phyloP scores from a whole-genome alignment of 2,329 filamentous ascomycete species.

The Mariannaea sp. region DNA sequence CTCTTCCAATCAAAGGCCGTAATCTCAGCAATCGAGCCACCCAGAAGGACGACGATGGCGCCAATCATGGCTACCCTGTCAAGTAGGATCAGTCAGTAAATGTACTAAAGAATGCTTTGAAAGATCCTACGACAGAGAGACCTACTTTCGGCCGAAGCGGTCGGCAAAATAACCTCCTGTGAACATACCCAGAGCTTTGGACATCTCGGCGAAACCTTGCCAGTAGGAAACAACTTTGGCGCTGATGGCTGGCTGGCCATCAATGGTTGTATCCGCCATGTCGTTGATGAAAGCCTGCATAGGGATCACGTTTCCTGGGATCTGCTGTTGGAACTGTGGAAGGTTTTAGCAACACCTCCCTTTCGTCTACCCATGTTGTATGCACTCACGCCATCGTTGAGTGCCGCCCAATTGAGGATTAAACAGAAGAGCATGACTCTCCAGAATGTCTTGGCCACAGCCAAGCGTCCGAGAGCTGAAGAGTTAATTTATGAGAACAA shows the following conservation, averaged over 20 bases:
- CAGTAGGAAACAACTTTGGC: slow-evolving; percentile 20
- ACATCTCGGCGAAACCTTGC: slow-evolving; percentile 22
- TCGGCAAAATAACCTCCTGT: slow-evolving; percentile 8
- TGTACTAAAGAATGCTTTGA: neutral
- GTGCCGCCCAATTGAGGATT: neutral
- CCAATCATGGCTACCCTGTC: neutral
- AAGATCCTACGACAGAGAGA: neutral
- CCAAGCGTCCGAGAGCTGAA: neutral
- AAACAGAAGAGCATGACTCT: neutral
- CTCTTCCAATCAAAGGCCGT: neutral
- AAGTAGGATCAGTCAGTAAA: neutral
- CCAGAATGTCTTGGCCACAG: neutral
- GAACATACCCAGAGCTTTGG: slow-evolving; percentile 16
- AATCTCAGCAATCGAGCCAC: neutral
- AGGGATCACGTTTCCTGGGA: slow-evolving; percentile 11
- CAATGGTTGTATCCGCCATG: slow-evolving; percentile 14
- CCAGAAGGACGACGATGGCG: neutral
- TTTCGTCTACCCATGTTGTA: neutral
- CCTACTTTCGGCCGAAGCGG: slow-evolving; percentile 10
- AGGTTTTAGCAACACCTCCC: neutral
- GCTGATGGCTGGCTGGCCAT: slow-evolving; percentile 16
- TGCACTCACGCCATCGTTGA: neutral
- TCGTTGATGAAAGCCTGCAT: slow-evolving; percentile 19
- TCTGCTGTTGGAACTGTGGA: slow-evolving; percentile 5
- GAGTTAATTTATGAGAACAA: neutral